A percentile compares a stretch with the other conserved stretches of the same genome.
Evolutionary conservation across 2,329 filamentous ascomycete genomes (phyloP).

Genomic region (Polytolypa hystricis): DNA sequence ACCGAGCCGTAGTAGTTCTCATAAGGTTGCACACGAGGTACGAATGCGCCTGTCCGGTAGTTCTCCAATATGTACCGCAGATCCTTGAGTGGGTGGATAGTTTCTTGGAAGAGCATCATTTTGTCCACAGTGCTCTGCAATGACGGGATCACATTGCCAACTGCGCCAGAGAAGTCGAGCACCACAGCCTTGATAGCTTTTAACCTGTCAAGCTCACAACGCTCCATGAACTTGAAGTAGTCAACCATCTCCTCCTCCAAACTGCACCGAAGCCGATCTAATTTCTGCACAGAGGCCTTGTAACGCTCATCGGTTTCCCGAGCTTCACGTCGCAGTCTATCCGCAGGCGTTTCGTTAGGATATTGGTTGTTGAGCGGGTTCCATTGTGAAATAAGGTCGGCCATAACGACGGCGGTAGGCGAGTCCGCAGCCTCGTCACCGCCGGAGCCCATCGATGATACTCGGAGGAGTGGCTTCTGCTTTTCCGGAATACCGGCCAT

Average conservation of each 20-base stretch:
- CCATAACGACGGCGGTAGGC: constrained; percentile 68
- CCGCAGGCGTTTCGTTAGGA: constrained; percentile 84
- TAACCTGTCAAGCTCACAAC: constrained; percentile 87
- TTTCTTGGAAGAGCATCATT: constrained; percentile 99
- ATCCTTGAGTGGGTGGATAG: constrained; percentile 85
- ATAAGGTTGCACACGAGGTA: constrained; percentile 82
- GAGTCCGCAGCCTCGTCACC: constrained; percentile 57
- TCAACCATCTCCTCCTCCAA: constrained; percentile 92
- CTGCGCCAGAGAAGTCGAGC: constrained; percentile 90
- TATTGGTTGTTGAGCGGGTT: constrained; percentile 81
- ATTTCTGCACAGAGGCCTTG: constrained; percentile 71
- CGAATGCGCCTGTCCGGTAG: constrained; percentile 87
- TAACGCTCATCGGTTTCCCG: constrained; percentile 87
- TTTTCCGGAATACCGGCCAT: constrained; percentile 80
- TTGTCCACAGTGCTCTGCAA: constrained; percentile 93
- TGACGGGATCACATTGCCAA: constrained; percentile 95
- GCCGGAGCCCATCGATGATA: constrained; percentile 57
- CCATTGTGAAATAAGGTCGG: constrained; percentile 85
- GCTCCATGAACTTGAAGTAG: constrained; percentile 90
- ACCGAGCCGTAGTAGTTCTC: constrained; percentile 99
- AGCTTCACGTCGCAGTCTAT: constrained; percentile 79
- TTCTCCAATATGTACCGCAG: constrained; percentile 91
- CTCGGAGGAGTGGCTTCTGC: constrained; percentile 60
- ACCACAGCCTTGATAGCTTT: constrained; percentile 98
- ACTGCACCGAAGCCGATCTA: constrained; percentile 83